Evolutionary conservation across 106 monocot genomes (phyloP).

Genomic region (Narthecium ossifragum): DNA sequence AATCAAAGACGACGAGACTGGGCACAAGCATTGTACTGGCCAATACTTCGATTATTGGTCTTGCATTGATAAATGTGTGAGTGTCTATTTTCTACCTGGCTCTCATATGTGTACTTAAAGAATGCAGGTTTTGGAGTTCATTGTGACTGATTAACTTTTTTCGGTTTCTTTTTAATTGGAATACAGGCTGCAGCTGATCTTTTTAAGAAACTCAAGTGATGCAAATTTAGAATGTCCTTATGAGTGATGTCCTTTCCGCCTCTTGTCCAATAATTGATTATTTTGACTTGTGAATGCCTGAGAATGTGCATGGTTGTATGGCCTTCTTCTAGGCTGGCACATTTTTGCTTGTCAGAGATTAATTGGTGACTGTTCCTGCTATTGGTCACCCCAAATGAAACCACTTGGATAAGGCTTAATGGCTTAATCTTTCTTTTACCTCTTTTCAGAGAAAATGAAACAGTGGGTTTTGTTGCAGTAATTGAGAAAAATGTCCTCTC

Average conservation of each 20-base stretch:
- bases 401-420: too few relatives aligned
- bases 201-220: conserved; percentile 2
- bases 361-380: not conserved
- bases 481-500: too few relatives aligned
- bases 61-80: conserved; percentile 13
- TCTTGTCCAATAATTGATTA: too few relatives aligned
- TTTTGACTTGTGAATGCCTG: too few relatives aligned
- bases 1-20: conserved; percentile 6
- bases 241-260: not conserved
- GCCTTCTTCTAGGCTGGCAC: not conserved
- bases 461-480: too few relatives aligned
- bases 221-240: not conserved
- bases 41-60: conserved; percentile 15
- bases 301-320: not conserved
- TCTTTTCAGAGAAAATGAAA: too few relatives aligned
- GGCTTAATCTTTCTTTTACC: too few relatives aligned
- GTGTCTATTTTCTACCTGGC: not conserved
- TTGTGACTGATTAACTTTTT: not conserved
- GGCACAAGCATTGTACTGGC: conserved; percentile 6
- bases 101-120: not conserved
- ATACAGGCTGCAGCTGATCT: conserved; percentile 3
- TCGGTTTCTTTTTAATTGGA: not conserved
- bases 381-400: too few relatives aligned
- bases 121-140: not conserved
- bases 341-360: not conserved